phyloP scores from a whole-genome alignment of 2,329 filamentous ascomycete genomes.

The Xylariomycetidae sp. region DNA sequence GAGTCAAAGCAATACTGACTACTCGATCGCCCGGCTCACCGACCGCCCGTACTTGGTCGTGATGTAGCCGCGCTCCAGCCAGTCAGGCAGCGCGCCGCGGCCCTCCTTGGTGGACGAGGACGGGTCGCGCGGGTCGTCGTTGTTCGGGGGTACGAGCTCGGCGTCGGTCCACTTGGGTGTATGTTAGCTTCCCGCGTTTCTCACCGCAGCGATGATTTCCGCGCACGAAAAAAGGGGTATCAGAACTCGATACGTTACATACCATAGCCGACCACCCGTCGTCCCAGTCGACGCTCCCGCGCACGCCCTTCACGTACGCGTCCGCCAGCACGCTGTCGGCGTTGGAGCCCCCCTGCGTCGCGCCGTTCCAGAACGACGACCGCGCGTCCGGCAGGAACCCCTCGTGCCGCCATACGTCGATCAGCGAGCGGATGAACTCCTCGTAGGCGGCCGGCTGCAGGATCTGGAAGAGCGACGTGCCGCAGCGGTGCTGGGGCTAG shows the following conservation, averaged over 20 bases:
- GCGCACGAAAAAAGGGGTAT: too few species aligned
- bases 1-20: slow-evolving; percentile 29
- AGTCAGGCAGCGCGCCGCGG: slow-evolving; percentile 62
- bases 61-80: slow-evolving; percentile 59
- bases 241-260: too few species aligned
- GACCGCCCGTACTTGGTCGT: slow-evolving; percentile 56
- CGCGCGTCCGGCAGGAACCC: slow-evolving; percentile 61
- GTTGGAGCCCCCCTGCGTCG: slow-evolving; percentile 64
- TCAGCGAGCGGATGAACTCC: slow-evolving; percentile 59
- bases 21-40: slow-evolving; percentile 61
- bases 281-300: slow-evolving; percentile 57
- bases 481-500: slow-evolving; percentile 50
- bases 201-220: too few species aligned
- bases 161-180: slow-evolving; percentile 53
- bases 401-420: slow-evolving; percentile 62
- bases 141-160: slow-evolving; percentile 54
- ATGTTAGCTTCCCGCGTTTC: too few species aligned
- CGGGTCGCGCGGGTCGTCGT: slow-evolving; percentile 48
- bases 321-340: slow-evolving; percentile 68
- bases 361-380: slow-evolving; percentile 63
- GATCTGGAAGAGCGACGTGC: slow-evolving; percentile 59
- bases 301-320: slow-evolving; percentile 63
- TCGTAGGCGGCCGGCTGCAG: slow-evolving; percentile 57
- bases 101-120: slow-evolving; percentile 62
- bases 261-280: slow-evolving; percentile 55